Percentiles rank a stretch among this genome's conserved stretches.
These are phyloP conservation scores for Cucumis cinereus DNA, from an alignment of 306 rosid genomes.

Conservation along the genomic window DNA sequence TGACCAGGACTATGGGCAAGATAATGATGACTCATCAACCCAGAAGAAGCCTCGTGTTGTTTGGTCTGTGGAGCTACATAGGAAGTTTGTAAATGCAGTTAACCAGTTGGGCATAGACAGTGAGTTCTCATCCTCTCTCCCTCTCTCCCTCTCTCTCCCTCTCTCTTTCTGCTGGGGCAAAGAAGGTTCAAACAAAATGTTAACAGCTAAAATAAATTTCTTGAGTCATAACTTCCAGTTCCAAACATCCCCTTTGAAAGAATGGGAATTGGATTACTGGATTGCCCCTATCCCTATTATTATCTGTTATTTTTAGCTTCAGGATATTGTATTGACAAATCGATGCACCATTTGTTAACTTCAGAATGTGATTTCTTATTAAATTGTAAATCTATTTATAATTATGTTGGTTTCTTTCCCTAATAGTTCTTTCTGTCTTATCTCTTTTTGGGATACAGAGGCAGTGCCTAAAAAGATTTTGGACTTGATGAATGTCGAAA, in stretches of 20 bases:
- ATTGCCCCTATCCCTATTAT: background rate
- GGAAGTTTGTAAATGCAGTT: conserved; percentile 90
- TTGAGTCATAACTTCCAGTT: background rate
- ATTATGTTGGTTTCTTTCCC: background rate
- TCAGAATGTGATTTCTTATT: background rate
- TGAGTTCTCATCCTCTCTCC: conserved; percentile 25
- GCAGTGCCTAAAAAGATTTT: conserved; percentile 94
- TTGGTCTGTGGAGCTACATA: conserved; percentile 92
- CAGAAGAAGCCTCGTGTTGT: conserved; percentile 98
- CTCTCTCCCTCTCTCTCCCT: too few relatives aligned
- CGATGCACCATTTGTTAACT: background rate
- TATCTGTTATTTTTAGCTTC: background rate
- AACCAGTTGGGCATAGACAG: conserved; percentile 91
- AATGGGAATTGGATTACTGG: background rate
- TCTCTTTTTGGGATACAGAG: conserved; percentile 37
- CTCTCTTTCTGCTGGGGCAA: background rate
- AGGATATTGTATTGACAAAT: background rate
- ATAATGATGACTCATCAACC: conserved; percentile 52
- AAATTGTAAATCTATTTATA: background rate
- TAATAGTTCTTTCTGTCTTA: background rate
- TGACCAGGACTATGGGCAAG: conserved; percentile 51
- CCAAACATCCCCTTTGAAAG: background rate
- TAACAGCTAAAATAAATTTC: background rate
- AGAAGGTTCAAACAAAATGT: background rate
- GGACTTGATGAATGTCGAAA: conserved; percentile 90